Evolutionary conservation across 306 rosid genomes (phyloP), one percentile per base, ranked within the genome.

Genomic region (Fagus sylvatica): DNA sequence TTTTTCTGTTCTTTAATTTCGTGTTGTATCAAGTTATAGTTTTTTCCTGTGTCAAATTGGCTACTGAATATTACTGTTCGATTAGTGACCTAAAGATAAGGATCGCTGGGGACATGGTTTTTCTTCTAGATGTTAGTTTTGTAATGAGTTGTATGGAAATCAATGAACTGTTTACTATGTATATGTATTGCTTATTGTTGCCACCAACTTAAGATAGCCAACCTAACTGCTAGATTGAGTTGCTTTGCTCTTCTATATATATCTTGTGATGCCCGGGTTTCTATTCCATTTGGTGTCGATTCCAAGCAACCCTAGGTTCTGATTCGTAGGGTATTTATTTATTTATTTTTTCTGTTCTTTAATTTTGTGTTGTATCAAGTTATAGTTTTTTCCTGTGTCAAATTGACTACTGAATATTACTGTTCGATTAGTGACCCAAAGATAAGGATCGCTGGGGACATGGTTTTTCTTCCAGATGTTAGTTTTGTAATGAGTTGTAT

Each of bases 231-330:
- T n/a, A n/a, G n/a, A n/a, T n/a, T n/a, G n/a, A 17, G 10, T 32
- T 43, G 32, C 36, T 69, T 51, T 80, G 0, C 57, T 48, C 54
- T 78, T 59, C 55, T 33, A 72, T 68, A 56, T 19, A 48, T 49
- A 41, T 22, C n/a, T 33, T 64, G 32, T 36, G 28, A 22, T 54
- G 30, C 66, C 66, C 51, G n/a, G n/a, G n/a, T n/a, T n/a, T n/a
- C n/a, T n/a, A n/a, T n/a, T n/a, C n/a, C n/a, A n/a, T n/a, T n/a
- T n/a, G n/a, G n/a, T n/a, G n/a, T n/a, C n/a, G n/a, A n/a, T n/a
- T n/a, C n/a, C n/a, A n/a, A n/a, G n/a, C n/a, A n/a, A n/a, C n/a
- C n/a, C n/a, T n/a, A n/a, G n/a, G n/a, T n/a, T n/a, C n/a, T n/a
- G n/a, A n/a, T n/a, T n/a, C n/a, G n/a, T n/a, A n/a, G n/a, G n/a